Conservation (phyloP, 164 flowering plant genomes). For the Taxillus chinensis region DNA sequence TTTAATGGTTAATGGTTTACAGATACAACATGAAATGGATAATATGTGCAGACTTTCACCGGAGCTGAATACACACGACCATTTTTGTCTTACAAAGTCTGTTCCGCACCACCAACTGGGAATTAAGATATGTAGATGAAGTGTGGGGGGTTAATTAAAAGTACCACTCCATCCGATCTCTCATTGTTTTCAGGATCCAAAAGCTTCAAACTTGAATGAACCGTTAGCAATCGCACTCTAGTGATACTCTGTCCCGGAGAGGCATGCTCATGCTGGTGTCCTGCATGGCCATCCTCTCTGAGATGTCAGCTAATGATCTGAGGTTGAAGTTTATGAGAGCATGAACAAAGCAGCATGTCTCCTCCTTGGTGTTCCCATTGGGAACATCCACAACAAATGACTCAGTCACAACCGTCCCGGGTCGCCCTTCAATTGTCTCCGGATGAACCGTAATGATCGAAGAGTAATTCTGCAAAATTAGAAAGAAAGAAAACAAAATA, state of each 20-base stretch:
- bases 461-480: constrained; percentile 45
- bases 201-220: too few species aligned
- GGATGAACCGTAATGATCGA: constrained; percentile 55
- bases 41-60: constrained; percentile 12
- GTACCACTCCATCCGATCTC: constrained; percentile 7
- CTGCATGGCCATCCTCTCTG: constrained; percentile 56
- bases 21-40: not conserved
- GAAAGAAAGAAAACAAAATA: not conserved
- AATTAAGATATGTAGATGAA: not conserved
- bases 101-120: not conserved
- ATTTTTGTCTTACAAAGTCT: not conserved
- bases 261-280: not conserved
- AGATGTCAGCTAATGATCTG: constrained; percentile 48
- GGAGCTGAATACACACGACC: constrained; percentile 5
- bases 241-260: too few species aligned
- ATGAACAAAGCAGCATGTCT: constrained; percentile 48
- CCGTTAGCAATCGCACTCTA: too few species aligned
- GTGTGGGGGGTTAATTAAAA: not conserved
- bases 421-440: constrained; percentile 40
- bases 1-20: too few species aligned
- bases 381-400: constrained; percentile 65
- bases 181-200: constrained; percentile 6
- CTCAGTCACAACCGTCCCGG: constrained; percentile 51
- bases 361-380: constrained; percentile 54
- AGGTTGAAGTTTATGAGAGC: constrained; percentile 53